Evolutionary conservation across 164 flowering plant genomes (phyloP).

Genomic region (Vitis rupestris): DNA sequence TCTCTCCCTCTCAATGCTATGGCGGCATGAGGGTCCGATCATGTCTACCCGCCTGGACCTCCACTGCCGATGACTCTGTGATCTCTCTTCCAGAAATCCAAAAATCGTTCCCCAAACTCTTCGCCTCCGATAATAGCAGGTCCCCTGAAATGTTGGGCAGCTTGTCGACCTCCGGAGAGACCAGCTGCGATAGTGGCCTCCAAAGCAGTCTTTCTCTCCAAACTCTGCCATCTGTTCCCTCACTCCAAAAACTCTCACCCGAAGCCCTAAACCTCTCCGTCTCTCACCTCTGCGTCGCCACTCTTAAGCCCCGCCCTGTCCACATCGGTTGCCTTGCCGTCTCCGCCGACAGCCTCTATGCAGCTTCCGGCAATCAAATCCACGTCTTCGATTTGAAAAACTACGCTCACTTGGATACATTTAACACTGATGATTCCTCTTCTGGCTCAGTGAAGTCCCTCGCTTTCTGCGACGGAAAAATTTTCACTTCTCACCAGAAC

Average conservation of each 20-base stretch:
- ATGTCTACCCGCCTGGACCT: slow-evolving; percentile 36
- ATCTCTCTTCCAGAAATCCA: neutral
- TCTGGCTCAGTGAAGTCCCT: slow-evolving; percentile 67
- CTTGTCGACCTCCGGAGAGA: slow-evolving; percentile 18
- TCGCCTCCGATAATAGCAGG: slow-evolving; percentile 16
- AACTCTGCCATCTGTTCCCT: slow-evolving; percentile 61
- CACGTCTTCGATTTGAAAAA: slow-evolving; percentile 50
- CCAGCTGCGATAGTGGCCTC: slow-evolving; percentile 30
- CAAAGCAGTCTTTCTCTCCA: slow-evolving; percentile 55
- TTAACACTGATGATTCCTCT: slow-evolving; percentile 33
- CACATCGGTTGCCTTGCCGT: slow-evolving; percentile 51
- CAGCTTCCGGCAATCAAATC: slow-evolving; percentile 54
- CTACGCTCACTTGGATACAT: slow-evolving; percentile 36
- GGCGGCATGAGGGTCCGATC: slow-evolving; percentile 37
- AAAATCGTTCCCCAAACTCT: slow-evolving; percentile 9
- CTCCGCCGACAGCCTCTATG: slow-evolving; percentile 49
- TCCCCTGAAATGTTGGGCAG: slow-evolving; percentile 11
- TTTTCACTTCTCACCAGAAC: slow-evolving; percentile 84
- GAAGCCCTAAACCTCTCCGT: slow-evolving; percentile 25
- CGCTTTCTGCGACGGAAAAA: slow-evolving; percentile 38
- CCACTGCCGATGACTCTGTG: slow-evolving; percentile 3
- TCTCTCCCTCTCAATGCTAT: slow-evolving; percentile 5
- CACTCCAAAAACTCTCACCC: slow-evolving; percentile 42
- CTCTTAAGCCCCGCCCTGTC: slow-evolving; percentile 31
- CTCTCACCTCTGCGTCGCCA: slow-evolving; percentile 26